Conservation (phyloP, 192 early-diverging fungal species). For the Entomortierella lignicola region DNA sequence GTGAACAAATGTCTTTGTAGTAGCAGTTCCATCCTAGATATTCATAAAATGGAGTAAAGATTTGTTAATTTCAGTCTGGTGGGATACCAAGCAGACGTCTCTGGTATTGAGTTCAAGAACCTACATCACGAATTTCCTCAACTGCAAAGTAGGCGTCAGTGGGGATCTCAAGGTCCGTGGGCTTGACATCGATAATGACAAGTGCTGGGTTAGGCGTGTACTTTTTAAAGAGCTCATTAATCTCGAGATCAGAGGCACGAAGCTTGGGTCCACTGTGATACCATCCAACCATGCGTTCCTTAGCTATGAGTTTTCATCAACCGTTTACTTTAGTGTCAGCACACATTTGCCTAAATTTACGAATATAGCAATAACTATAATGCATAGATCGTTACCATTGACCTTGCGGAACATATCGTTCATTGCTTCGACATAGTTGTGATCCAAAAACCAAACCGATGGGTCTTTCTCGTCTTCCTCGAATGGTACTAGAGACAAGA, state of each 20-base stretch:
- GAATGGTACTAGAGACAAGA: constrained; percentile 85
- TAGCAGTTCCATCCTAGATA: constrained; percentile 92
- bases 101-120: constrained; percentile 5
- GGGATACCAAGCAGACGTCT: constrained; percentile 5
- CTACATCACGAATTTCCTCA: constrained; percentile 97
- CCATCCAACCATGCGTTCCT: constrained; percentile 98
- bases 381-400: constrained; percentile 75
- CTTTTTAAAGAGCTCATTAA: constrained; percentile 97
- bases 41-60: background rate
- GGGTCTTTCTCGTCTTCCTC: constrained; percentile 99
- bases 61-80: background rate
- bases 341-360: no score
- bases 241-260: constrained; percentile 94
- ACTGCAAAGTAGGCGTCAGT: constrained; percentile 98
- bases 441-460: constrained; percentile 98
- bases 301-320: constrained; percentile 63
- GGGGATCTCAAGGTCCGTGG: constrained; percentile 91
- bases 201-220: constrained; percentile 96
- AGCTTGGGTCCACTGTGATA: constrained; percentile 99
- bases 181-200: constrained; percentile 98
- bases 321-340: no score
- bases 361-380: background rate
- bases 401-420: constrained; percentile 99
- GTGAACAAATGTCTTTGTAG: constrained; percentile 97
- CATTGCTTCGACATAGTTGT: constrained; percentile 99